Conservation (phyloP, 768 basidiomycete genomes). For the Lyophyllum decastes region DNA sequence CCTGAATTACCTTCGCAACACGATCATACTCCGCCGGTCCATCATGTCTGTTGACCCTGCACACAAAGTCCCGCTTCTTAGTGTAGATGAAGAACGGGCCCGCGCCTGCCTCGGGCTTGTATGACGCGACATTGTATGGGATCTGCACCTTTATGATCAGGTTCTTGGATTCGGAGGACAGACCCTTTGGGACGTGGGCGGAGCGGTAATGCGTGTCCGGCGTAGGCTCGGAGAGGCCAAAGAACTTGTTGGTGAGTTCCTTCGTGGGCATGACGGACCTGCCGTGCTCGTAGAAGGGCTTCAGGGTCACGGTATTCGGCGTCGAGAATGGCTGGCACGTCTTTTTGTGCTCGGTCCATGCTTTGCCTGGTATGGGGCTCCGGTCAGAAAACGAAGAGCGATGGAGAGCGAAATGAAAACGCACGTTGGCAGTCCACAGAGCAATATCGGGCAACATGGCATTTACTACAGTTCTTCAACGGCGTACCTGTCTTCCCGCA, state of each 20-base stretch:
- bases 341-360: conserved; percentile 52
- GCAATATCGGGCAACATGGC: conserved; percentile 51
- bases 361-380: conserved; percentile 30
- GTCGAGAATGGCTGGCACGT: conserved; percentile 46
- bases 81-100: conserved; percentile 39
- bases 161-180: conserved; percentile 30
- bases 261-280: conserved; percentile 21
- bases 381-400: background rate
- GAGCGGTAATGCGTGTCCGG: conserved; percentile 21
- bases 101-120: conserved; percentile 1
- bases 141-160: conserved; percentile 59
- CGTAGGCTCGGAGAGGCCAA: conserved; percentile 27
- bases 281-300: conserved; percentile 36
- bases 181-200: conserved; percentile 22
- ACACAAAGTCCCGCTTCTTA: conserved; percentile 55
- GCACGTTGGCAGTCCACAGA: conserved; percentile 55
- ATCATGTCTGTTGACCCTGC: conserved; percentile 35
- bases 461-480: conserved; percentile 45
- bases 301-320: conserved; percentile 45
- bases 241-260: conserved; percentile 26
- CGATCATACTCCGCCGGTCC: conserved; percentile 39
- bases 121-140: conserved; percentile 24
- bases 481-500: conserved; percentile 28
- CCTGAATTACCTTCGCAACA: conserved; percentile 37
- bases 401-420: background rate